These are phyloP conservation scores for Aegle marmelos DNA, from an alignment of 345 rosid genomes.

Conservation along the genomic window DNA sequence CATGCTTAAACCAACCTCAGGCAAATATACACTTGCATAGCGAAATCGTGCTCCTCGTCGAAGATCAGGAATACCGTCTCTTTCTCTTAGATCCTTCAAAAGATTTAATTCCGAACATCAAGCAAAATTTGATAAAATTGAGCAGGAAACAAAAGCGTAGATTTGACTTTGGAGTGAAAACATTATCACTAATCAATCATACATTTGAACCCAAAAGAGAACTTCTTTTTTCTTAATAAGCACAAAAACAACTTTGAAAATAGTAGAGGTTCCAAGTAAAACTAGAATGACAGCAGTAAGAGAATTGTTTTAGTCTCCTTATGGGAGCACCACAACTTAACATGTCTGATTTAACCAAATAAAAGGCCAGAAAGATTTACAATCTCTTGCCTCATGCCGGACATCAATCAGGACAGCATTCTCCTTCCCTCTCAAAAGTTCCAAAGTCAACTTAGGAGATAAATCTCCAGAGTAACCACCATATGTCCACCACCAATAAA, in stretches of 20 bases:
- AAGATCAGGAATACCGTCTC: slow-evolving; percentile 93
- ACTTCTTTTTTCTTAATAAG: too few species aligned
- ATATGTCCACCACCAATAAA: slow-evolving; percentile 68
- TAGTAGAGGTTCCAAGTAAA: slow-evolving; percentile 6
- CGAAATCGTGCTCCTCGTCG: slow-evolving; percentile 83
- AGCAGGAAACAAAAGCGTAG: not conserved
- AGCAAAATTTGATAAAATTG: not conserved
- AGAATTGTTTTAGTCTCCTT: slow-evolving; percentile 16
- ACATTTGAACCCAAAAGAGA: not conserved
- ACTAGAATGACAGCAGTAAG: not conserved
- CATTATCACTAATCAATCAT: slow-evolving; percentile 3
- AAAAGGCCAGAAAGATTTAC: slow-evolving; percentile 31
- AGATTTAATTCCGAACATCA: slow-evolving; percentile 18
- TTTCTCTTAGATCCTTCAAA: slow-evolving; percentile 70
- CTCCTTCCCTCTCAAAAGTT: slow-evolving; percentile 66
- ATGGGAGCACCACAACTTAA: slow-evolving; percentile 5
- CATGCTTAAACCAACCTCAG: slow-evolving; percentile 64
- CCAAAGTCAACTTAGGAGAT: slow-evolving; percentile 67
- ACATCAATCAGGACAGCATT: slow-evolving; percentile 78
- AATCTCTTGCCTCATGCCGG: slow-evolving; percentile 89
- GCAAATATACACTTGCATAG: slow-evolving; percentile 64
- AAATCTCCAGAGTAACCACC: slow-evolving; percentile 91
- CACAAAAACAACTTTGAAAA: not conserved
- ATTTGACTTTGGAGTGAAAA: not conserved
- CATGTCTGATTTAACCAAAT: slow-evolving; percentile 12